Percentiles rank a stretch among this genome's conserved stretches.
phyloP scores from a whole-genome alignment of 768 basidiomycete genomes.

The Mycena maculata region DNA sequence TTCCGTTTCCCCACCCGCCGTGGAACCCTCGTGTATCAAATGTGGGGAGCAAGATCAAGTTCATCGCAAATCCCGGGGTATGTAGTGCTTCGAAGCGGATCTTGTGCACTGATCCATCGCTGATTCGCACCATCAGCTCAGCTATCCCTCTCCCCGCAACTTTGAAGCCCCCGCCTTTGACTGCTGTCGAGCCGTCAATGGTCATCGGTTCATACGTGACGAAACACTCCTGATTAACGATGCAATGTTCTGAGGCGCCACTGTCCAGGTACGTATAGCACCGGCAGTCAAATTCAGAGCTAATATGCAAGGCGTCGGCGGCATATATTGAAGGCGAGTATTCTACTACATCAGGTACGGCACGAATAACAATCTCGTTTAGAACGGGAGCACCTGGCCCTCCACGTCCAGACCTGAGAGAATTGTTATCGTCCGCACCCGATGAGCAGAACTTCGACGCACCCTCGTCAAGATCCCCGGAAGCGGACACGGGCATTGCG shows the following conservation, averaged over 20 bases:
- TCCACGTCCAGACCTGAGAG: slow-evolving; percentile 6
- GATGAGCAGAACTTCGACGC: neutral
- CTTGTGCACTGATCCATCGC: no score
- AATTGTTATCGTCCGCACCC: slow-evolving; percentile 1
- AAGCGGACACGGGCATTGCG: neutral
- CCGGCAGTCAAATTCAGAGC: neutral
- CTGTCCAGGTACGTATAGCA: no score
- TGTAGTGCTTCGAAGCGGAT: no score
- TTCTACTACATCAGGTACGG: no score
- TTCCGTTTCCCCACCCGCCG: neutral
- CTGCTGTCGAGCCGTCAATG: slow-evolving; percentile 5
- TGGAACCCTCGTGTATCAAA: slow-evolving; percentile 8
- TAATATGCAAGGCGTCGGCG: neutral
- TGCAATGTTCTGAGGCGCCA: slow-evolving; percentile 1
- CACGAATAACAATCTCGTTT: no score
- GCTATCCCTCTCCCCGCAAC: slow-evolving; percentile 8
- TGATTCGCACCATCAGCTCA: no score
- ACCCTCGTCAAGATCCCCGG: neutral
- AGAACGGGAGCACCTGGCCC: neutral
- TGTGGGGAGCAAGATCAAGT: slow-evolving; percentile 4
- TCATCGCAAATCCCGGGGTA: no score
- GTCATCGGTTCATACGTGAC: neutral
- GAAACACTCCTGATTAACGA: neutral
- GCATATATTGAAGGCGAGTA: neutral
- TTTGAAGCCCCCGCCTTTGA: slow-evolving; percentile 5